phyloP scores from a whole-genome alignment of 176 grass and related monocot genomes.

The Zizania latifolia region DNA sequence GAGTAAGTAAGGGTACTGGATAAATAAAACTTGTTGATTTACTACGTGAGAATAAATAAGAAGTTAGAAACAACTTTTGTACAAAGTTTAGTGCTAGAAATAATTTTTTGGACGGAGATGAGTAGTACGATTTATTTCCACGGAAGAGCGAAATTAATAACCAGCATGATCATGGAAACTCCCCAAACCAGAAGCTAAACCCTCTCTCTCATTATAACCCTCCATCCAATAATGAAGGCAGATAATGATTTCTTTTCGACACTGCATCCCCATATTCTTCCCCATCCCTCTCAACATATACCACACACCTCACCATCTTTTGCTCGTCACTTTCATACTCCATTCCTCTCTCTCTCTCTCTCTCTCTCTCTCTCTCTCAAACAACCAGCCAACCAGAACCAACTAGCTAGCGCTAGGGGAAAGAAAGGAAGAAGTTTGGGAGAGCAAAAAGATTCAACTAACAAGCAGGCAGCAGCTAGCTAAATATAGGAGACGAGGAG shows the following conservation, averaged over 20 bases:
- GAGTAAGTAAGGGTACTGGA: too few species aligned
- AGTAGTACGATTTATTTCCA: too few species aligned
- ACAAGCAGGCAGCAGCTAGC: background rate
- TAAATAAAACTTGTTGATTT: too few species aligned
- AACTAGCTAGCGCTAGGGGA: slow-evolving; percentile 1
- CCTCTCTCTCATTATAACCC: background rate
- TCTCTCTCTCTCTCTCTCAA: too few species aligned
- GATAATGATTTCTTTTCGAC: background rate
- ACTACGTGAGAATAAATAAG: too few species aligned
- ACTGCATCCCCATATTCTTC: background rate
- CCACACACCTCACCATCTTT: slow-evolving; percentile 35
- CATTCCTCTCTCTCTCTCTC: too few species aligned
- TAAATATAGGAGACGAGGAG: slow-evolving; percentile 1
- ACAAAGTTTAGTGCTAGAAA: too few species aligned
- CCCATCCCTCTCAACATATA: slow-evolving; percentile 11
- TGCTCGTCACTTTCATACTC: too few species aligned
- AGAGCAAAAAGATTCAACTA: background rate
- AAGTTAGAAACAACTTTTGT: too few species aligned
- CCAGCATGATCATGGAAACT: background rate
- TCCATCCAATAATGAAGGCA: slow-evolving; percentile 17
- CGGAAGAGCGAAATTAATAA: too few species aligned
- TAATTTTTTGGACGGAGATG: too few species aligned
- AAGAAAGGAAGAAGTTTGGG: background rate
- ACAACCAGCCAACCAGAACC: background rate
- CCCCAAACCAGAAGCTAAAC: background rate